These are phyloP conservation scores for Trichoderma brevicompactum DNA, from an alignment of 2,329 filamentous ascomycete species.

Conservation along the genomic window DNA sequence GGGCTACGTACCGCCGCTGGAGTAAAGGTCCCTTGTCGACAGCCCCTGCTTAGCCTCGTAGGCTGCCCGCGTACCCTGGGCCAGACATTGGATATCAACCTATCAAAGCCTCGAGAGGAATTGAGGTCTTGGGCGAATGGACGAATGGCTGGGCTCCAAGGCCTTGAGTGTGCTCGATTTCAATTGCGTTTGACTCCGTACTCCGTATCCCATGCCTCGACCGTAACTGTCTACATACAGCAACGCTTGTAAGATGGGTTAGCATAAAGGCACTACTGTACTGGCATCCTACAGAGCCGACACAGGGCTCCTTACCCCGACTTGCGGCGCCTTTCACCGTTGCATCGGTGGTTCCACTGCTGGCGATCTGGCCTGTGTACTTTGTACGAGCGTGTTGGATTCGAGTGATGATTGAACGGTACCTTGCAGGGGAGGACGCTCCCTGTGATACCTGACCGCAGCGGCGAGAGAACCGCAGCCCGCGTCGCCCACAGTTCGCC, in stretches of 20 bases:
- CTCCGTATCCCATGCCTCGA: constrained; percentile 4
- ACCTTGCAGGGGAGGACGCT: constrained; percentile 28
- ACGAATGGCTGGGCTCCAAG: neutral
- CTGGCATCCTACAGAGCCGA: neutral
- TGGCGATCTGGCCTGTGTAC: constrained; percentile 28
- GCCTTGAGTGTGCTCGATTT: neutral
- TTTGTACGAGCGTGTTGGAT: constrained; percentile 17
- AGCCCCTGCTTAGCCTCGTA: constrained; percentile 27
- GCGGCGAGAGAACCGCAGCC: neutral
- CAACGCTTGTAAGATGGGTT: neutral
- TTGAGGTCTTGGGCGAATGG: neutral
- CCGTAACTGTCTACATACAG: neutral
- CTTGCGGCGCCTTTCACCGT: constrained; percentile 26
- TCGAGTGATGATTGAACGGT: constrained; percentile 19
- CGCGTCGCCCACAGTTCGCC: neutral
- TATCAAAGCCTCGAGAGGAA: constrained; percentile 23
- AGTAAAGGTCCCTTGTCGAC: constrained; percentile 25
- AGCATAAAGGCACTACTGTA: neutral
- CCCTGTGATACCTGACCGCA: constrained; percentile 4
- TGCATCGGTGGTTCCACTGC: constrained; percentile 29
- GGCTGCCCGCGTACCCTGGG: constrained; percentile 26
- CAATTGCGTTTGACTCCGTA: neutral
- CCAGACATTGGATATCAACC: constrained; percentile 26
- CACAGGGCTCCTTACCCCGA: constrained; percentile 14
- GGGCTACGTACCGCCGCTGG: constrained; percentile 23